Percentiles rank a stretch among this genome's conserved stretches.
phyloP scores from a whole-genome alignment of 2,329 filamentous ascomycete species.

The Calonectria hongkongensis region DNA sequence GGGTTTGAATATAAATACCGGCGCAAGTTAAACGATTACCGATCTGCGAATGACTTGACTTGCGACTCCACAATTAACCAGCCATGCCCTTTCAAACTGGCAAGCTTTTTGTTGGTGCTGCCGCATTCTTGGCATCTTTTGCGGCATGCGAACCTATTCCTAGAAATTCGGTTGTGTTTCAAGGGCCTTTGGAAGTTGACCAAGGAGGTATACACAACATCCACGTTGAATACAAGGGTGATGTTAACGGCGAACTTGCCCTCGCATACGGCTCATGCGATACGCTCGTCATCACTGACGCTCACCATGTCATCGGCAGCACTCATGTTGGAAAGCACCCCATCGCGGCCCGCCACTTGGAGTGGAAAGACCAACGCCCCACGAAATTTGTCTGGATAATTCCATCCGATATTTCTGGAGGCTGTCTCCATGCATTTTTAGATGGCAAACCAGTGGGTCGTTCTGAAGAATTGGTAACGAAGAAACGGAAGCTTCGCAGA shows the following conservation, averaged over 20 bases:
- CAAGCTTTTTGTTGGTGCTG: neutral
- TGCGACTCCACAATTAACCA: neutral
- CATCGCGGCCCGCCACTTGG: constrained; percentile 41
- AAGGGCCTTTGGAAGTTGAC: constrained; percentile 27
- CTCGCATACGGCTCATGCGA: constrained; percentile 52
- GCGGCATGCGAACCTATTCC: constrained; percentile 17
- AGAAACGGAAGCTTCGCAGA: constrained; percentile 50
- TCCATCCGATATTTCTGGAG: constrained; percentile 48
- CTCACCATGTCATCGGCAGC: constrained; percentile 46
- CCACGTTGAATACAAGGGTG: constrained; percentile 43
- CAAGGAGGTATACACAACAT: constrained; percentile 40
- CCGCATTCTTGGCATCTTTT: neutral
- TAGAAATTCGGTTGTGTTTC: constrained; percentile 26
- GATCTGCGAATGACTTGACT: neutral
- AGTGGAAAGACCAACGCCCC: constrained; percentile 32
- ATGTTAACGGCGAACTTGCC: constrained; percentile 44
- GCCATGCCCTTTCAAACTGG: neutral
- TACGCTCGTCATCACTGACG: constrained; percentile 29
- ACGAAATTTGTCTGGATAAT: constrained; percentile 52
- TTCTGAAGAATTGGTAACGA: constrained; percentile 60
- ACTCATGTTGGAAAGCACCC: constrained; percentile 29
- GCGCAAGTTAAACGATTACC: neutral
- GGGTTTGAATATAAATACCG: neutral
- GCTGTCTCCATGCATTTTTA: constrained; percentile 64
- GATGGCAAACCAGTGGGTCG: constrained; percentile 59